phyloP scores from a whole-genome alignment of 768 basidiomycete genomes.

The Suillus subaureus region DNA sequence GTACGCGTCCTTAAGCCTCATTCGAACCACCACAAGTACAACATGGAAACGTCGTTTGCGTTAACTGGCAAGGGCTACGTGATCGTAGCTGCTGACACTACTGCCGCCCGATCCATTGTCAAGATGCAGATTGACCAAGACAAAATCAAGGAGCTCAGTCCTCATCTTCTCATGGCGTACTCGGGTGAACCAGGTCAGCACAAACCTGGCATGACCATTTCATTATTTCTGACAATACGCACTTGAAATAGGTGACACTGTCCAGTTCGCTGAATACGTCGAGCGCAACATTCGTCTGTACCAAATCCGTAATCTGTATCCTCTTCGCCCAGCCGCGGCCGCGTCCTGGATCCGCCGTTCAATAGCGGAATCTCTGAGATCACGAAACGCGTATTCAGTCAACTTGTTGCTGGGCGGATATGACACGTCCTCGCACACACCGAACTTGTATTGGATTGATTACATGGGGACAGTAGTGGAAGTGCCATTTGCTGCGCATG shows the following conservation, averaged over 20 bases:
- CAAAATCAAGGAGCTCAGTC: conserved; percentile 90
- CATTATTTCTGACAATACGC: conserved; percentile 4
- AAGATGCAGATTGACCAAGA: conserved; percentile 98
- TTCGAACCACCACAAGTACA: conserved; percentile 21
- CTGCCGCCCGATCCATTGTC: conserved; percentile 87
- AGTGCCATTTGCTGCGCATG: conserved; percentile 94
- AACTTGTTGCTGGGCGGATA: conserved; percentile 93
- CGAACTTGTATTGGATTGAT: conserved; percentile 94
- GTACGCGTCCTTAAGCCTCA: conserved; percentile 22
- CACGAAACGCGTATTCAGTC: conserved; percentile 85
- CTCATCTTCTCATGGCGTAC: conserved; percentile 93
- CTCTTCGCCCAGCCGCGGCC: conserved; percentile 87
- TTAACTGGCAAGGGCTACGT: conserved; percentile 93
- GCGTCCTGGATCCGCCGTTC: conserved; percentile 94
- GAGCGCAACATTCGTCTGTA: conserved; percentile 96
- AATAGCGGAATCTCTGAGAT: conserved; percentile 87
- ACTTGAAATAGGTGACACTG: conserved; percentile 74
- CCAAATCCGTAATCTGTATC: conserved; percentile 91
- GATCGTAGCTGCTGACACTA: conserved; percentile 89
- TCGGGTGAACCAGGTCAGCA: conserved; percentile 86
- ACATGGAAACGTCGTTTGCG: conserved; percentile 91
- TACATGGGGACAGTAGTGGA: conserved; percentile 88
- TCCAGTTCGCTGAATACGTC: conserved; percentile 95
- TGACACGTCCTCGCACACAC: conserved; percentile 72
- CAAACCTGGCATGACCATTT: conserved; percentile 21